Base-by-base conservation (phyloP, 192 early-diverging fungal genomes). In the Podila epigama region DNA sequence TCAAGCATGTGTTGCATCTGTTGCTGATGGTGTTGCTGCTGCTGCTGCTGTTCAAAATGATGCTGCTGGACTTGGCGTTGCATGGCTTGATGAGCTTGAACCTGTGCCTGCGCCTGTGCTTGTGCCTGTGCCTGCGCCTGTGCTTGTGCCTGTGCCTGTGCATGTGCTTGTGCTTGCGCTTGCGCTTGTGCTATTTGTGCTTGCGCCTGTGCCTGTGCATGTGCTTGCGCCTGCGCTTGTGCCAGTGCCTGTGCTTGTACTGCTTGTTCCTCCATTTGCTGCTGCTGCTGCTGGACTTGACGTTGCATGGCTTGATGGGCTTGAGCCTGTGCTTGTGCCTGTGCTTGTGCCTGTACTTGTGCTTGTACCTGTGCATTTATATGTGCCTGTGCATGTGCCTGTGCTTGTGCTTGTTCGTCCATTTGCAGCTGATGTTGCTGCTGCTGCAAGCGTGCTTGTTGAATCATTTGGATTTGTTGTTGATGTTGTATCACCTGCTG, bases 361-460 rank as follows among this genome's bases (percentile, higher is more conserved):
- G 20, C 25, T 4, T 59, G 58, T 27, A 13, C 25, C 11, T 59
- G 58, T 39, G 20, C 25, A 4, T 59, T 25, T 28, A 13, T 12
- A 13, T 59, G 58, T 31, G n/a, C 22, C 34, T 40, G 57, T n/a
- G 20, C 22, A 12, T 58, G 57, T 13, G 1, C 25, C 35, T 41
- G 58, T 41, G 20, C 25, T 32, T 58, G 57, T n/a, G 12, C 62
- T 2, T 73, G 62, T 11, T 69, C 58, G 1, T 41, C 18, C 37
- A 69, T 53, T 31, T 62, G 60, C 42, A 50, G 59, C 33, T 75
- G 72, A 5, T 71, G 69, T 9, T 71, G 69, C 52, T 73, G 68
- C 3, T 70, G 68, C 35, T 70, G 68, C 15, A n/a, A n/a, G 40
- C 40, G 57, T 4, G n/a, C 22, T 20, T 58, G 57, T 18, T 42